These are phyloP conservation scores for Scheffersomyces amazonensis DNA, from an alignment of 805 yeast genomes.

Conservation along the genomic window DNA sequence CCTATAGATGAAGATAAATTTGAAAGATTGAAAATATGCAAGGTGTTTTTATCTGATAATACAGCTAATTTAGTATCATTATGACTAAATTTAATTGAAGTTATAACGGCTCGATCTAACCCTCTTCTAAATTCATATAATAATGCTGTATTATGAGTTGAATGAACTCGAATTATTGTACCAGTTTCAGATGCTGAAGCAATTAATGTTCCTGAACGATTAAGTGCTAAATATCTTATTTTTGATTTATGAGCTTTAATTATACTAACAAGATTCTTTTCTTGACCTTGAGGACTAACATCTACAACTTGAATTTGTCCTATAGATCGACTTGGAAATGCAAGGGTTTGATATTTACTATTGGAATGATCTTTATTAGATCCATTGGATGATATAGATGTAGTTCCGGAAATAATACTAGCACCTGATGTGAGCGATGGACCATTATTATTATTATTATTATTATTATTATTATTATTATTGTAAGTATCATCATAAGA, in stretches of 20 bases:
- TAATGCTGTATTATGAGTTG: conserved; percentile 63
- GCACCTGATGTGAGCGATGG: neutral
- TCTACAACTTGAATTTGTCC: conserved; percentile 85
- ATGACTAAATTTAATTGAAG: conserved; percentile 81
- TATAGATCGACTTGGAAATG: conserved; percentile 70
- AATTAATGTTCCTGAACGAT: conserved; percentile 60
- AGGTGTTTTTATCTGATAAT: conserved; percentile 82
- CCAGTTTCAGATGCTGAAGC: conserved; percentile 86
- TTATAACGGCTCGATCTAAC: conserved; percentile 75
- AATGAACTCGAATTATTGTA: conserved; percentile 72
- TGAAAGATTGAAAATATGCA: conserved; percentile 72
- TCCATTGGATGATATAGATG: conserved; percentile 4
- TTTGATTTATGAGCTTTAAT: conserved; percentile 74
- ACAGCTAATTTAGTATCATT: conserved; percentile 76
- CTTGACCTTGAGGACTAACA: conserved; percentile 63
- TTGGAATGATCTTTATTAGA: conserved; percentile 1
- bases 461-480: neutral
- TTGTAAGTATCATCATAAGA: conserved; percentile 8
- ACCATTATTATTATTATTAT: neutral
- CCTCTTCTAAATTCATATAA: conserved; percentile 90
- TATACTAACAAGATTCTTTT: conserved; percentile 60
- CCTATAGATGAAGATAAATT: too few species aligned
- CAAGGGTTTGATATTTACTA: conserved; percentile 50
- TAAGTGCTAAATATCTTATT: conserved; percentile 61
- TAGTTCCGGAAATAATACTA: conserved; percentile 3